These are phyloP conservation scores for Pseudovirgaria hyperparasitica DNA, from an alignment of 2,329 filamentous ascomycete genomes.

Conservation along the genomic window DNA sequence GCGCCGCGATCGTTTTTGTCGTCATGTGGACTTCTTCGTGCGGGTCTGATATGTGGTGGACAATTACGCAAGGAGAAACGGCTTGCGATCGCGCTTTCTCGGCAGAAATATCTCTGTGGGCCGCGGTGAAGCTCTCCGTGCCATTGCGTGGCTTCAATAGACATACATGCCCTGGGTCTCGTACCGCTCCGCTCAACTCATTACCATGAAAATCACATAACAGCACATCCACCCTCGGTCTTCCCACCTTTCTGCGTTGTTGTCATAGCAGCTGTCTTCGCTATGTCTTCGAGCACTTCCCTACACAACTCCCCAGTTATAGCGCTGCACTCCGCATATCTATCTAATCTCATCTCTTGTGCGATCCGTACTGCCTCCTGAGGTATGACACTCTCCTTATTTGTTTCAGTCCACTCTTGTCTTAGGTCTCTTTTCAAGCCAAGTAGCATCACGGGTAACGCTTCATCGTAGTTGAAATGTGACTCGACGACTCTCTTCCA, in stretches of 20 bases:
- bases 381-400: constrained; percentile 34
- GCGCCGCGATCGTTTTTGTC: too few species aligned
- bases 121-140: too few species aligned
- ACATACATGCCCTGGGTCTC: too few species aligned
- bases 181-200: too few species aligned
- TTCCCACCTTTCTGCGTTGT: constrained; percentile 42
- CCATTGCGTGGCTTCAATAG: too few species aligned
- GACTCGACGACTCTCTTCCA: constrained; percentile 33
- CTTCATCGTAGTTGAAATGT: constrained; percentile 40
- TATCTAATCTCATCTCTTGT: constrained; percentile 47
- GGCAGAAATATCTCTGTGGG: too few species aligned
- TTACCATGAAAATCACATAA: too few species aligned
- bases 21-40: too few species aligned
- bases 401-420: constrained; percentile 26
- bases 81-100: too few species aligned
- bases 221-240: constrained; percentile 28
- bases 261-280: constrained; percentile 44
- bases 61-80: too few species aligned
- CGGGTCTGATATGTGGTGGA: too few species aligned
- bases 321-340: constrained; percentile 51
- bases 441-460: constrained; percentile 44
- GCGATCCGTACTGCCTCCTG: constrained; percentile 37
- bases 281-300: constrained; percentile 49
- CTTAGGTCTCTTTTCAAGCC: constrained; percentile 47
- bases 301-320: constrained; percentile 46